Percentiles rank a stretch among this genome's conserved stretches.
Evolutionary conservation across 352 stramenopile genomes (phyloP).

Genomic region (Phytophthora nicotianae): DNA sequence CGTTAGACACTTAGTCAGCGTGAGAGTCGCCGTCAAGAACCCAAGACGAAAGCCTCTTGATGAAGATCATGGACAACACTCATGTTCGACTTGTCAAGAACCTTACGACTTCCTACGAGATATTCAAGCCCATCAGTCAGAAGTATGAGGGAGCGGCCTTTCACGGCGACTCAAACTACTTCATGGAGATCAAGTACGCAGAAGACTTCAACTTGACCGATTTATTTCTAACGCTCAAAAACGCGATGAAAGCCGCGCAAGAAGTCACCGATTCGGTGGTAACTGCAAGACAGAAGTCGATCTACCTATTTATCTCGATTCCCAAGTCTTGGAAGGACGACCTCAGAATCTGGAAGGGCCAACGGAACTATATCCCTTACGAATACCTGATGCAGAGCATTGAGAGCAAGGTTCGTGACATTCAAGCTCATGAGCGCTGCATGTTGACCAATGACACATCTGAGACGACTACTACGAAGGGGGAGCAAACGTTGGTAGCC

Average conservation of each 20-base stretch:
- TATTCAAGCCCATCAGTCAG: too few species aligned
- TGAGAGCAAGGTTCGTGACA: neutral
- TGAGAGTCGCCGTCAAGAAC: too few species aligned
- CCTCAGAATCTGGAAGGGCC: neutral
- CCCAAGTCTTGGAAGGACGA: neutral
- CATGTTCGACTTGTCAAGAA: too few species aligned
- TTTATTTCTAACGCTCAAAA: neutral
- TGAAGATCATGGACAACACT: too few species aligned
- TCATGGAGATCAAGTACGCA: too few species aligned
- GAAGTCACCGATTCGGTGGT: constrained; percentile 1
- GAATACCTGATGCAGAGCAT: neutral
- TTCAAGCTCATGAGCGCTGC: neutral
- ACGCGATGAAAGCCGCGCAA: neutral
- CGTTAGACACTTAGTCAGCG: too few species aligned
- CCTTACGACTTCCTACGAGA: too few species aligned
- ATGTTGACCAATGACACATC: neutral
- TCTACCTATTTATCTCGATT: constrained; percentile 7
- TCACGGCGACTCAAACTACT: too few species aligned
- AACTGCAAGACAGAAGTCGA: neutral
- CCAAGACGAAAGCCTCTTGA: too few species aligned
- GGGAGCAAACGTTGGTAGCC: neutral
- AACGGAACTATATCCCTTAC: neutral
- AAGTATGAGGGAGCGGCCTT: too few species aligned
- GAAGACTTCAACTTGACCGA: neutral
- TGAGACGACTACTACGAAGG: neutral